Base-by-base conservation (phyloP, 2,329 filamentous ascomycete genomes). In the Nothophoma quercina region DNA sequence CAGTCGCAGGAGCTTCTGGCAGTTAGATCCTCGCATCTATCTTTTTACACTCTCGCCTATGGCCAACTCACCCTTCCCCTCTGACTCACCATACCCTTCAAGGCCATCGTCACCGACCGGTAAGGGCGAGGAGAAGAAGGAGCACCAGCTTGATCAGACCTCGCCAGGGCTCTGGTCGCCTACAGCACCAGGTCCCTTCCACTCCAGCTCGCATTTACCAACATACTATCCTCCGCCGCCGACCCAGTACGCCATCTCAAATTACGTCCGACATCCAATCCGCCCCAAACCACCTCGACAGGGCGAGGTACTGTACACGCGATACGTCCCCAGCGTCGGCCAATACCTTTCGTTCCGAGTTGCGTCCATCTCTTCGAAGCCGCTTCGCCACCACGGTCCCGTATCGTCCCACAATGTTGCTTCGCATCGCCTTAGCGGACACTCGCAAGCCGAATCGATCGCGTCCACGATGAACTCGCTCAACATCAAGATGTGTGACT, bases 321-420 rank as follows among this genome's bases (percentile, higher is more conserved):
- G 95, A 46, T 96, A 88, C 71, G 81, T 98, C 13, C 91, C 91
- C 0, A 93, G 88, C 38, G 78, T 93, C 2, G 85, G 85, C 5
- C 90, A 96, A 70, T 96, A 93, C 60, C 82, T 99, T 7, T 93
- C 91, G 0, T 96, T 99, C 76, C 87, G 95, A 16, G 87, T 95
- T 0, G 92, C 93, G 0, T 90, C 88, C 0, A 77, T 88, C 5
- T 88, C 88, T 26, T 72, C 83, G 1, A 81, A 83, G 39, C 82
- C 88, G 0, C 83, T 88, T 1, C 80, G 84, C 0, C 86, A 90
- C 68, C 77, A 83, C 21, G 89, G 89, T 0, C 86, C 87, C 0
- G 60, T 72, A 44, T 64, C 63, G 52, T 64, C 60, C 12, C 55
- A 58, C 12, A 48, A 56, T 7, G 53, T 48, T 25, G 62, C 59